These are phyloP conservation scores for Brassica cretica DNA, from an alignment of 345 rosid genomes.

Conservation along the genomic window DNA sequence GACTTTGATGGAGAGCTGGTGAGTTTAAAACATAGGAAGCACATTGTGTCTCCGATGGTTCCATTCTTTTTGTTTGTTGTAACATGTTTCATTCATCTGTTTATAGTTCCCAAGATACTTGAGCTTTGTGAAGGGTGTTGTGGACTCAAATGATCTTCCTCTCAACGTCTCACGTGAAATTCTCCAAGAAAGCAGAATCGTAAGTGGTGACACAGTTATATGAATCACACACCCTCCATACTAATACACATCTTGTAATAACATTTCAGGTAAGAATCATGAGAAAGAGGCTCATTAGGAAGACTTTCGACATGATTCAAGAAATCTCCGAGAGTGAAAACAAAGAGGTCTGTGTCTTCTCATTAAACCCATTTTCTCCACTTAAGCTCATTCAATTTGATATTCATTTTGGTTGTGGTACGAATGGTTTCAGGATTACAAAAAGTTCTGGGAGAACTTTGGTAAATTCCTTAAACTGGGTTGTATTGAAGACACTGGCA, in stretches of 20 bases:
- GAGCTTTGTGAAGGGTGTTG: conserved; percentile 97
- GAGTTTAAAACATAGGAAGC: conserved; percentile 12
- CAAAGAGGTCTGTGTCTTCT: conserved; percentile 64
- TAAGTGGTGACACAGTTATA: conserved; percentile 37
- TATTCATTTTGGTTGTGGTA: conserved; percentile 21
- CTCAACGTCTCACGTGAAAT: conserved; percentile 96
- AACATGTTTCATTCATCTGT: background rate
- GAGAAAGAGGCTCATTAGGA: conserved; percentile 97
- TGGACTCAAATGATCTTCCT: conserved; percentile 95
- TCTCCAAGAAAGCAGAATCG: conserved; percentile 91
- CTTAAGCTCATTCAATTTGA: background rate
- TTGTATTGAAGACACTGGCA: conserved; percentile 92
- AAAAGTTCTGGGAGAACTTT: conserved; percentile 97
- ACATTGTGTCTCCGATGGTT: background rate
- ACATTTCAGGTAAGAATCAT: conserved; percentile 75
- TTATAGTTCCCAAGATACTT: conserved; percentile 91
- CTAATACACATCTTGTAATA: background rate
- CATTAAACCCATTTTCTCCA: background rate
- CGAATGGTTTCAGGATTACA: conserved; percentile 68
- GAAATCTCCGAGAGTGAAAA: conserved; percentile 81
- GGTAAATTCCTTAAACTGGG: conserved; percentile 92
- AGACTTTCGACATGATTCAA: conserved; percentile 95
- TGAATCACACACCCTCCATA: background rate
- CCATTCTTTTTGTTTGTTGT: background rate
- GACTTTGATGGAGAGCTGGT: conserved; percentile 99